Evolutionary conservation across 129 eudicot genomes (phyloP), one percentile per base, ranked within the genome.

Genomic region (Cynara cardunculus): DNA sequence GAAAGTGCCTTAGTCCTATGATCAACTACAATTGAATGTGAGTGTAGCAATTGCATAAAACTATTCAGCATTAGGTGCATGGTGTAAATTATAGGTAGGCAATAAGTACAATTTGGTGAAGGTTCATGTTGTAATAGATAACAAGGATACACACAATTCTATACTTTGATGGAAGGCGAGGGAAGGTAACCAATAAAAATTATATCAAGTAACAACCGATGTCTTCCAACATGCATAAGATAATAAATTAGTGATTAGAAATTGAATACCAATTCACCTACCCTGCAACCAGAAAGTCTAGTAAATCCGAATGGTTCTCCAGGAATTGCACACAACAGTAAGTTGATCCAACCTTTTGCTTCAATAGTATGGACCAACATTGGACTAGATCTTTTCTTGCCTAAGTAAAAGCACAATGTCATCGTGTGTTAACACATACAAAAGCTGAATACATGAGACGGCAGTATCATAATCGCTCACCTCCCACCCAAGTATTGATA

Each of bases 251-350:
- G 71, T 18, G 46, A 30, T 13, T n/a, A 22, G 14, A 61, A 44
- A 73, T 35, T 26, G 30, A 71, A 49, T 19, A 41, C 22, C 73
- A 80, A 46, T 27, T 14, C 49, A 78, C 64, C 88, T 91, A 96
- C 99, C 99, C 85, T 1, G 89, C 97, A 68, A 92, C 99, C 61
- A 96, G 91, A 80, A 91, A 96, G 84, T 96, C 99, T 46, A 92
- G 85, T 56, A 92, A 87, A 74, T 96, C 97, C 24, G 87, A 86
- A 89, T 96, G 99, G 71, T 88, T 89, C 88, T 96, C 98, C 85
- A 96, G 81, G 85, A 86, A 96, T 74, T 89, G 90, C 80, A 87
- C 91, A 75, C 97, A 92, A 85, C 91, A 92, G 71, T 74, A 80
- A 61, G 84, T 88, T 80, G 94, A 86, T 75, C 90, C 97, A 84